Conservation (phyloP, 148 eudicot genomes). For the Fallopia convolvulus region DNA sequence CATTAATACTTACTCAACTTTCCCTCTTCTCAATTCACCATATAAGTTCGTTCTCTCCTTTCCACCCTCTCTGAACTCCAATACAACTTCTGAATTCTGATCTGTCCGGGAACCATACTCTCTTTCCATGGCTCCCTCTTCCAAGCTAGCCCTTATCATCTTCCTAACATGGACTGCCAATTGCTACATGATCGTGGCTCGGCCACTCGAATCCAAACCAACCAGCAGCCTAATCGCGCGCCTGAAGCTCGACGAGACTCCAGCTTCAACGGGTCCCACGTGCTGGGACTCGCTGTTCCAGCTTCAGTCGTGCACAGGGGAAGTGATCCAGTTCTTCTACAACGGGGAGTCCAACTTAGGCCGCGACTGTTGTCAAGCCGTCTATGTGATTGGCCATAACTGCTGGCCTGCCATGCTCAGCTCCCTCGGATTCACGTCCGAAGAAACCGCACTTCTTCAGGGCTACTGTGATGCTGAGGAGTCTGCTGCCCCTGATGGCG, state of each 20-base stretch:
- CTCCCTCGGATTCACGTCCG: constrained; percentile 45
- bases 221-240: background rate
- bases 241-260: constrained; percentile 19
- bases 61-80: background rate
- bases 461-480: constrained; percentile 51
- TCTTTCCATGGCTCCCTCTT: background rate
- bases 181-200: background rate
- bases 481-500: background rate
- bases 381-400: constrained; percentile 30
- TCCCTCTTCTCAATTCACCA: background rate
- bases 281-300: constrained; percentile 54
- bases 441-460: constrained; percentile 47
- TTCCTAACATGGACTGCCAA: background rate
- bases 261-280: constrained; percentile 14
- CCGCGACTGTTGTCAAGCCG: constrained; percentile 47
- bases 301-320: constrained; percentile 52
- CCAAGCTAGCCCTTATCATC: background rate
- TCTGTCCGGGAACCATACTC: no score
- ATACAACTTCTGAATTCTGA: background rate
- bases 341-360: constrained; percentile 53
- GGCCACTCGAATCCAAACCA: background rate
- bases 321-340: constrained; percentile 54
- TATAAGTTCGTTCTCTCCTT: background rate
- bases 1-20: background rate
- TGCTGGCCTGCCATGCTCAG: constrained; percentile 70